phyloP scores from a whole-genome alignment of 768 basidiomycete genomes.

The Mycena pura region DNA sequence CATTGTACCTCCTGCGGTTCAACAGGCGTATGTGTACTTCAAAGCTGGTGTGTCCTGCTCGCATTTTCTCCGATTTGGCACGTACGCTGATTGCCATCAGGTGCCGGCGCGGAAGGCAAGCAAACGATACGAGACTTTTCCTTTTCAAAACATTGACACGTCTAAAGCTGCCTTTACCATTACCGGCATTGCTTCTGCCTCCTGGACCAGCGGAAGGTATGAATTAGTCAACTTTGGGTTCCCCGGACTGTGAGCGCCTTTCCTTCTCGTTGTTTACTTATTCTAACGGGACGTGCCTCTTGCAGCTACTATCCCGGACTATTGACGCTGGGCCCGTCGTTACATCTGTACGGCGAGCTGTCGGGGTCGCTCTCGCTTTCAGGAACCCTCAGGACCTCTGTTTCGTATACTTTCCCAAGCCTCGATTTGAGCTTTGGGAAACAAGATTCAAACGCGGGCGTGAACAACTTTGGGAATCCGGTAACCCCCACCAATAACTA shows the following conservation, averaged over 20 bases:
- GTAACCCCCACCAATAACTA: background rate
- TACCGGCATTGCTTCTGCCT: constrained; percentile 20
- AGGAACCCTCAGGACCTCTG: background rate
- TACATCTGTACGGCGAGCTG: constrained; percentile 7
- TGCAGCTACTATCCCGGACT: constrained; percentile 18
- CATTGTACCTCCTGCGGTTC: too few relatives aligned
- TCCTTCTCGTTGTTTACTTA: background rate
- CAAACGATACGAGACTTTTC: too few relatives aligned
- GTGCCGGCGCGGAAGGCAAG: too few relatives aligned
- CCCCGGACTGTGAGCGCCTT: constrained; percentile 20
- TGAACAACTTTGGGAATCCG: background rate
- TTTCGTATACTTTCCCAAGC: background rate
- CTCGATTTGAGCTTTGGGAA: constrained; percentile 9
- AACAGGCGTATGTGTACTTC: too few relatives aligned
- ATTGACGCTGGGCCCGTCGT: constrained; percentile 29
- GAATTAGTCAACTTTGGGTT: constrained; percentile 27
- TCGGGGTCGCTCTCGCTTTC: background rate
- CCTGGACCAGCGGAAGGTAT: constrained; percentile 4
- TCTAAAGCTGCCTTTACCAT: constrained; percentile 30
- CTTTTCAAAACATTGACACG: too few relatives aligned
- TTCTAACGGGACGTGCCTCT: background rate
- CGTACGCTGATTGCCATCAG: too few relatives aligned
- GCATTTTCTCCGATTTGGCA: too few relatives aligned
- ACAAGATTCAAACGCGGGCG: background rate
- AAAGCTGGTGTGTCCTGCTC: too few relatives aligned